These are phyloP conservation scores for Dictyostelium firmibasis DNA, from an alignment of 78 protist species.

Conservation along the genomic window DNA sequence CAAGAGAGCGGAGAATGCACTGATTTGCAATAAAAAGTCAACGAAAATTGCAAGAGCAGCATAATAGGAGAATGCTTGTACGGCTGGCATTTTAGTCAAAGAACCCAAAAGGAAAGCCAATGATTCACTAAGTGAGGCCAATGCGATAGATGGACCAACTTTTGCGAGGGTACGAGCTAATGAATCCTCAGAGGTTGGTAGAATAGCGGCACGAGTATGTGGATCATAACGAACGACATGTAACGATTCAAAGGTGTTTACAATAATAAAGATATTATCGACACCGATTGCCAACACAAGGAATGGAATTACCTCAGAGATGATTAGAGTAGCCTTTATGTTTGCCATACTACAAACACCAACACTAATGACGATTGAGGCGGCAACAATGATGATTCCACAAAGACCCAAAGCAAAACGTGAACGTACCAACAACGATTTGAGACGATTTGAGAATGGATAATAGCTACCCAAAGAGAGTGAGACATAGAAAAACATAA, in stretches of 20 bases:
- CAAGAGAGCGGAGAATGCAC: conserved; percentile 74
- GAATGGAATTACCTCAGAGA: conserved; percentile 90
- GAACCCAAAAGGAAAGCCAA: conserved; percentile 89
- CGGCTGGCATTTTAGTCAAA: conserved; percentile 90
- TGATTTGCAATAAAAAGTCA: conserved; percentile 85
- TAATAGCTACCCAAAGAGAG: conserved; percentile 82
- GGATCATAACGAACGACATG: conserved; percentile 1
- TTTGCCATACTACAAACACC: conserved; percentile 35
- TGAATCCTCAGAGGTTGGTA: conserved; percentile 51
- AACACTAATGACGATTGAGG: conserved; percentile 51
- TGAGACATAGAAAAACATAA: conserved; percentile 85
- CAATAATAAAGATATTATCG: conserved; percentile 88
- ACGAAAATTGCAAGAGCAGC: conserved; percentile 83
- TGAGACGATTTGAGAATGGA: conserved; percentile 26
- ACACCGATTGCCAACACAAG: conserved; percentile 91
- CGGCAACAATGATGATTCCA: conserved; percentile 83
- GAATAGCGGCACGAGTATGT: background rate
- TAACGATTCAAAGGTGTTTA: conserved; percentile 74
- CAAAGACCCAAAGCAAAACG: conserved; percentile 78
- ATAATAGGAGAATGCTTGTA: conserved; percentile 82
- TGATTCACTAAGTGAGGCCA: conserved; percentile 85
- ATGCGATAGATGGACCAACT: conserved; percentile 86
- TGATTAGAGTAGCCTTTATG: conserved; percentile 87
- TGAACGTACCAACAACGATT: conserved; percentile 37
- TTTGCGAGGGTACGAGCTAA: conserved; percentile 61